Evolutionary conservation across 768 basidiomycete species (phyloP).

Genomic region (Leccinum rimulosum): DNA sequence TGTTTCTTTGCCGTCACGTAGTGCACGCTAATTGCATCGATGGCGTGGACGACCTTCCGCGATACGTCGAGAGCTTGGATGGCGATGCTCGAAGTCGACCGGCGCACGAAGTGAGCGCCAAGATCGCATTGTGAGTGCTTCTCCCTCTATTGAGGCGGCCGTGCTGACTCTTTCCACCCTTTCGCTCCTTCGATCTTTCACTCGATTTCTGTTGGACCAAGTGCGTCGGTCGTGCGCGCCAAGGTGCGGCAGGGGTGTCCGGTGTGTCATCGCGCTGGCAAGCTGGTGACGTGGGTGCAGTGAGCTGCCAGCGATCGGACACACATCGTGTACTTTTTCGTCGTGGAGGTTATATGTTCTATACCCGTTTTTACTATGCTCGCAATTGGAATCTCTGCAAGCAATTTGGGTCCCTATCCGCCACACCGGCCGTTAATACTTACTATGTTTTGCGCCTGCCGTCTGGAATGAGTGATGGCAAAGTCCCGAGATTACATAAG

Average conservation of each 20-base stretch:
- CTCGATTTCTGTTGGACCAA: conserved; percentile 23
- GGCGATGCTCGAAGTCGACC: conserved; percentile 35
- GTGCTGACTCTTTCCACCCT: not conserved
- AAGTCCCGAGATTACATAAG: no score
- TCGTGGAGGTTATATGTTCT: conserved; percentile 8
- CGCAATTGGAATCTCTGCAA: no score
- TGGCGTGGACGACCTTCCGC: conserved; percentile 62
- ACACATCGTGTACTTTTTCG: conserved; percentile 3
- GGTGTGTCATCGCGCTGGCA: conserved; percentile 62
- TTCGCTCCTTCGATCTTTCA: no score
- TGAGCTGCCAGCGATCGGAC: not conserved
- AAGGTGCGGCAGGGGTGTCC: conserved; percentile 71
- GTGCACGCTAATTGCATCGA: conserved; percentile 79
- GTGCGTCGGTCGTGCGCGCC: conserved; percentile 69
- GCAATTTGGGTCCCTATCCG: no score
- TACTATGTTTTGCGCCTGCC: no score
- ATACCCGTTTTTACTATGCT: conserved; percentile 10
- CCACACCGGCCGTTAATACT: no score
- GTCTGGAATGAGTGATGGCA: no score
- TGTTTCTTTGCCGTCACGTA: conserved; percentile 87
- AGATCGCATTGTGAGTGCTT: conserved; percentile 71
- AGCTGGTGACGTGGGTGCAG: conserved; percentile 34
- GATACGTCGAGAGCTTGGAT: conserved; percentile 53
- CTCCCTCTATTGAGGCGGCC: not conserved
- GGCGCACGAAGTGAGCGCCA: conserved; percentile 55